These are phyloP conservation scores for Spathaspora girioi DNA, from an alignment of 805 yeast species.

Conservation along the genomic window DNA sequence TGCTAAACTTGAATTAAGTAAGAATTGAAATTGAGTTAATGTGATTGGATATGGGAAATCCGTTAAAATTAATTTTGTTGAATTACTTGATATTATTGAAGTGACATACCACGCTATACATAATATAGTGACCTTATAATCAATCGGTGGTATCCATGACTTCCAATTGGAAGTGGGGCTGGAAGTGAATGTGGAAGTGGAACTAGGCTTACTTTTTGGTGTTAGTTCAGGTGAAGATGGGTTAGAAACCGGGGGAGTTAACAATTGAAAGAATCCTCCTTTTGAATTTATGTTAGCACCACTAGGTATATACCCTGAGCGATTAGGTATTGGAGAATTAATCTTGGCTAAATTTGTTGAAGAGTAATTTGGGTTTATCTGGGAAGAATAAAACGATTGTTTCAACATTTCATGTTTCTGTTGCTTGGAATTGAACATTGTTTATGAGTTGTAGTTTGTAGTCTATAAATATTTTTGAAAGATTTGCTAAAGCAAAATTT, in stretches of 20 bases:
- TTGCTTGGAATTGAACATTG: not conserved
- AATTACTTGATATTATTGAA: slow-evolving; percentile 76
- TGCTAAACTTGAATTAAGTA: slow-evolving; percentile 65
- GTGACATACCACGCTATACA: slow-evolving; percentile 79
- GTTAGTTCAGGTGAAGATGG: slow-evolving; percentile 8
- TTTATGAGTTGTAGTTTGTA: no score
- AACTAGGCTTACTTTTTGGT: no score
- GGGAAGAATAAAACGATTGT: slow-evolving; percentile 7
- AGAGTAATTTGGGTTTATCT: slow-evolving; percentile 35
- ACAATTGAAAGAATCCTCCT: not conserved
- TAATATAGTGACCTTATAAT: slow-evolving; percentile 27
- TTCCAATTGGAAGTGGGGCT: no score
- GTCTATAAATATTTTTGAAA: no score
- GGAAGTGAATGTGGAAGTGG: no score
- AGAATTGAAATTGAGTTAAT: slow-evolving; percentile 82
- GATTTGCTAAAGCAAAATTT: no score
- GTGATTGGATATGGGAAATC: slow-evolving; percentile 80
- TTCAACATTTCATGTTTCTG: not conserved
- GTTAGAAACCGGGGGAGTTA: slow-evolving; percentile 4
- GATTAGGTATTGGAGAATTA: not conserved
- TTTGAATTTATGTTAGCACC: slow-evolving; percentile 2
- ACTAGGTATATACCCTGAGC: not conserved
- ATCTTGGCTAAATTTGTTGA: slow-evolving; percentile 27
- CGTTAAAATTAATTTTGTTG: slow-evolving; percentile 73
- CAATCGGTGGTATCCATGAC: slow-evolving; percentile 25